Percentiles rank a stretch among this genome's conserved stretches.
Conservation (phyloP, 2,329 filamentous ascomycete species). For the Sclerotiophoma versabilis region DNA sequence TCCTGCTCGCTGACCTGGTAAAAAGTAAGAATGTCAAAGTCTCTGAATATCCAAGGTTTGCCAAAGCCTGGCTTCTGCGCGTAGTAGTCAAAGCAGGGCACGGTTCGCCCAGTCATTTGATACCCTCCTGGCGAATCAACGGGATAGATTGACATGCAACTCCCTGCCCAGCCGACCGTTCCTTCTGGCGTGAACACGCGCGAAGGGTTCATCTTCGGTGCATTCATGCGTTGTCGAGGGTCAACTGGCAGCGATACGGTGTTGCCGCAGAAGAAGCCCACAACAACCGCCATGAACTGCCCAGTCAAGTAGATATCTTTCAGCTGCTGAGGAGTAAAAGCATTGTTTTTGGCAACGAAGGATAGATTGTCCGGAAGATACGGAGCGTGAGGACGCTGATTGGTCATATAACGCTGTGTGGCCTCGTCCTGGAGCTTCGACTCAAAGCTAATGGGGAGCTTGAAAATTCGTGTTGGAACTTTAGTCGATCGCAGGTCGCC, state of each 20-base stretch:
- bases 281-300: slow-evolving; percentile 60
- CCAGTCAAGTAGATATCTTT: slow-evolving; percentile 60
- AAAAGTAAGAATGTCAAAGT: slow-evolving; percentile 65
- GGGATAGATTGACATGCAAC: slow-evolving; percentile 62
- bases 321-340: slow-evolving; percentile 58
- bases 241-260: slow-evolving; percentile 62
- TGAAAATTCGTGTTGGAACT: slow-evolving; percentile 53
- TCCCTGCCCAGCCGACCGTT: slow-evolving; percentile 63
- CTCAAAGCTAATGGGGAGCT: slow-evolving; percentile 54
- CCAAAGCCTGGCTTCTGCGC: slow-evolving; percentile 60
- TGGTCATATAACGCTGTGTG: slow-evolving; percentile 66
- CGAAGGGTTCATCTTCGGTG: slow-evolving; percentile 64
- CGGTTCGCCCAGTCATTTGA: slow-evolving; percentile 61
- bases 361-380: slow-evolving; percentile 69
- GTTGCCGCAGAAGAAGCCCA: slow-evolving; percentile 64
- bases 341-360: slow-evolving; percentile 65
- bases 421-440: slow-evolving; percentile 58
- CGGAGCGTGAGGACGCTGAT: slow-evolving; percentile 66
- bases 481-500: slow-evolving; percentile 52
- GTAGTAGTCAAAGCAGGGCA: slow-evolving; percentile 62
- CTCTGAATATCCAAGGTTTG: slow-evolving; percentile 63
- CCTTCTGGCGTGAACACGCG: slow-evolving; percentile 65
- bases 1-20: slow-evolving; percentile 62
- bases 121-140: slow-evolving; percentile 66
- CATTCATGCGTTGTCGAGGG: slow-evolving; percentile 61